phyloP scores from a whole-genome alignment of 1,284 basidiomycete species.

The Bondarzewia mesenterica region DNA sequence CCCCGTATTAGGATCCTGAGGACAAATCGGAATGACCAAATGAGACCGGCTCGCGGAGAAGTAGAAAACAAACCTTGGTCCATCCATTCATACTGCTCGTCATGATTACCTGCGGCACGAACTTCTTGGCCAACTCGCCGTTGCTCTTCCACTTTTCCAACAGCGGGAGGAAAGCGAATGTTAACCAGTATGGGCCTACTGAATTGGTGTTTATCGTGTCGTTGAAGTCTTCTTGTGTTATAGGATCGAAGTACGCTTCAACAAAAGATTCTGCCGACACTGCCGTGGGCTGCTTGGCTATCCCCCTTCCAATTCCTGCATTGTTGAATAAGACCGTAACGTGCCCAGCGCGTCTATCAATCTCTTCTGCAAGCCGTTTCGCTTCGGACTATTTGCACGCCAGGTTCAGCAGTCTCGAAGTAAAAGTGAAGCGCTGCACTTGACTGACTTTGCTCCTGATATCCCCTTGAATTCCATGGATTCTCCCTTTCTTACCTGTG shows the following conservation, averaged over 20 bases:
- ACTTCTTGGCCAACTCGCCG: constrained; percentile 18
- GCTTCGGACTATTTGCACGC: constrained; percentile 33
- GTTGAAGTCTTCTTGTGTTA: constrained; percentile 32
- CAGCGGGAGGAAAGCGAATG: constrained; percentile 42
- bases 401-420: background rate
- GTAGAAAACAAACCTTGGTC: constrained; percentile 35
- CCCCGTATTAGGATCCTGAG: constrained; percentile 33
- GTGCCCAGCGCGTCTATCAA: constrained; percentile 32
- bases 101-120: constrained; percentile 43
- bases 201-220: constrained; percentile 33
- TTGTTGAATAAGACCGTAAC: constrained; percentile 37
- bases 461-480: constrained; percentile 37
- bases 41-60: background rate
- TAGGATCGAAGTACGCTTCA: constrained; percentile 30
- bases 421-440: background rate
- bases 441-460: constrained; percentile 27
- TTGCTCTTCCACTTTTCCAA: constrained; percentile 36
- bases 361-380: constrained; percentile 32
- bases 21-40: background rate
- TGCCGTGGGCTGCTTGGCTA: constrained; percentile 28
- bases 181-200: constrained; percentile 42
- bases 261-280: constrained; percentile 30
- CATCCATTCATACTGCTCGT: constrained; percentile 48
- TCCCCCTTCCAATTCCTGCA: constrained; percentile 20
- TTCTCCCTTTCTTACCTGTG: constrained; percentile 25